Percentiles rank a stretch among this genome's conserved stretches.
phyloP scores from a whole-genome alignment of 805 yeast genomes.

The Schizosaccharomyces lindneri region DNA sequence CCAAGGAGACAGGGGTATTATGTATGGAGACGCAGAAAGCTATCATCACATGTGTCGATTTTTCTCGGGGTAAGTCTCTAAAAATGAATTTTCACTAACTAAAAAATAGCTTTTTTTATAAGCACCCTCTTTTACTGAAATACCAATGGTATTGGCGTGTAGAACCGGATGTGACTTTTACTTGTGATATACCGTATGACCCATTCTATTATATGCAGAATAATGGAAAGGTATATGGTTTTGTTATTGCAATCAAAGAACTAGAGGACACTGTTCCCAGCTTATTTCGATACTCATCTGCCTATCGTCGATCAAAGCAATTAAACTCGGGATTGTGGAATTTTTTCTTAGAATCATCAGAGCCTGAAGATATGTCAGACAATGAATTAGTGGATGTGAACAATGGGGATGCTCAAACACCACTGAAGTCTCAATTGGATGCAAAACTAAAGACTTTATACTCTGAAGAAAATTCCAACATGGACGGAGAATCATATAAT shows the following conservation, averaged over 20 bases:
- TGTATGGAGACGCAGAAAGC: conserved; percentile 60
- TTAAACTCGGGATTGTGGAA: conserved; percentile 41
- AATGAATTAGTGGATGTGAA: too few relatives aligned
- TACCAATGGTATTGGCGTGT: conserved; percentile 91
- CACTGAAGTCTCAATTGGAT: background rate
- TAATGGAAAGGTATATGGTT: conserved; percentile 54
- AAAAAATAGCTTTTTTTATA: conserved; percentile 26
- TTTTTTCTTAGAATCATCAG: conserved; percentile 23
- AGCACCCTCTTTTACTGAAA: conserved; percentile 45
- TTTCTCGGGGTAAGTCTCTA: conserved; percentile 34
- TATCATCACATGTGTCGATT: conserved; percentile 94
- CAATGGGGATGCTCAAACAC: background rate
- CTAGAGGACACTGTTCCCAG: conserved; percentile 61
- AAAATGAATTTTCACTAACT: background rate
- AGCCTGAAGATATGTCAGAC: background rate
- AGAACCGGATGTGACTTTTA: conserved; percentile 77
- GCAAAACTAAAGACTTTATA: background rate
- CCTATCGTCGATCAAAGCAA: conserved; percentile 27
- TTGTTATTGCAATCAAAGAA: conserved; percentile 57
- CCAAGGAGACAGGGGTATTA: conserved; percentile 63
- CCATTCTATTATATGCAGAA: conserved; percentile 64
- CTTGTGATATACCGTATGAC: conserved; percentile 77
- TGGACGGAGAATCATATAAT: conserved; percentile 48
- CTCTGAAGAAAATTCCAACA: conserved; percentile 24
- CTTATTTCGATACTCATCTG: conserved; percentile 45